Evolutionary conservation across 2,329 filamentous ascomycete species (phyloP).

Genomic region (Sporothrix globosa): DNA sequence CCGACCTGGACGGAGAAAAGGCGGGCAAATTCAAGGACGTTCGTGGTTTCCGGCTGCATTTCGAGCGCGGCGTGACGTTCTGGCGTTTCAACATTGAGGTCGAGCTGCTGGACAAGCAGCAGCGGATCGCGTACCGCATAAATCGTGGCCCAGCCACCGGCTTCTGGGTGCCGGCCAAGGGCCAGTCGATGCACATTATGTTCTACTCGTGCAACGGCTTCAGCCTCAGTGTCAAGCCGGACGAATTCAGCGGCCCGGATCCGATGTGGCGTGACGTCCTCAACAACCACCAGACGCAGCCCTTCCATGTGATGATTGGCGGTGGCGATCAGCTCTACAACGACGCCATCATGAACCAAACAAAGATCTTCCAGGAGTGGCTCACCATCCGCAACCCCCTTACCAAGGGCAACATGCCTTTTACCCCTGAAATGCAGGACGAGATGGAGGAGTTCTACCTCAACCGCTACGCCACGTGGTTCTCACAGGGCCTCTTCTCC

Average conservation of each 20-base stretch:
- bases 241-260: conserved; percentile 87
- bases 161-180: conserved; percentile 90
- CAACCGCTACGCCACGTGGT: conserved; percentile 89
- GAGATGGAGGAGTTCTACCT: conserved; percentile 90
- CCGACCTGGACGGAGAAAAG: conserved; percentile 74
- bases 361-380: conserved; percentile 80
- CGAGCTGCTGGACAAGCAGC: conserved; percentile 75
- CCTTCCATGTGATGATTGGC: conserved; percentile 98
- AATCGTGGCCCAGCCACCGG: conserved; percentile 85
- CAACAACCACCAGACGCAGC: conserved; percentile 85
- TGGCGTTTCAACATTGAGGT: conserved; percentile 97
- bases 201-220: conserved; percentile 99
- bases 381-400: conserved; percentile 76
- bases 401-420: conserved; percentile 77
- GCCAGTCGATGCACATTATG: conserved; percentile 96
- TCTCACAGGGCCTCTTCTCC: conserved; percentile 92
- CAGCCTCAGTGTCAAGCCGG: conserved; percentile 73
- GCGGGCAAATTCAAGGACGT: conserved; percentile 81
- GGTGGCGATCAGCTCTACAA: conserved; percentile 98
- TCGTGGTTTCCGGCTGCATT: conserved; percentile 77
- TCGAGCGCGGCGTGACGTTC: conserved; percentile 86
- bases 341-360: conserved; percentile 77
- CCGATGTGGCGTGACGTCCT: conserved; percentile 96
- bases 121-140: conserved; percentile 92
- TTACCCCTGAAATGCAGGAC: conserved; percentile 79